Evolutionary conservation across 495 filamentous ascomycete species (phyloP).

Genomic region (Penicillium egyptiacum): DNA sequence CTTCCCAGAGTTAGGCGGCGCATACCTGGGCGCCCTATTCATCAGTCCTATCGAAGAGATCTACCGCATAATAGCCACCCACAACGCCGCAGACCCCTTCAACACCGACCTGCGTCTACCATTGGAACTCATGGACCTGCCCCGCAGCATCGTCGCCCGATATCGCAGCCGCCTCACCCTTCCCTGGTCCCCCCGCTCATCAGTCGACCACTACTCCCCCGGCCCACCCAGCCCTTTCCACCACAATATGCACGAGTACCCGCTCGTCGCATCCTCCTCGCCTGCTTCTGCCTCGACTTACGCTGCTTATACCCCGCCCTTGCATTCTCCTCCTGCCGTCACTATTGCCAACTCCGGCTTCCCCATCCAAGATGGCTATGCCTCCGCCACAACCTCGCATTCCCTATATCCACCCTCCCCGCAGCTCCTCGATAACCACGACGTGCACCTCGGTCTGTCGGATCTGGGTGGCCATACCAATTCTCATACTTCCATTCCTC

Average conservation of each 20-base stretch:
- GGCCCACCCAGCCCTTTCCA: constrained; percentile 42
- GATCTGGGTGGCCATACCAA: constrained; percentile 27
- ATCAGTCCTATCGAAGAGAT: constrained; percentile 77
- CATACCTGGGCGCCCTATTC: constrained; percentile 78
- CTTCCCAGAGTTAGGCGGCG: constrained; percentile 85
- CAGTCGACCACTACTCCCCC: constrained; percentile 41
- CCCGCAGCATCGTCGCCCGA: constrained; percentile 35
- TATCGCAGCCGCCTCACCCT: constrained; percentile 38
- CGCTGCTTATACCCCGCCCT: constrained; percentile 43
- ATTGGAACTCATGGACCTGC: constrained; percentile 41
- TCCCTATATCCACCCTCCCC: constrained; percentile 41
- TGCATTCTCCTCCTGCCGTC: constrained; percentile 44
- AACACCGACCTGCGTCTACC: constrained; percentile 38
- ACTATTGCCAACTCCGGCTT: constrained; percentile 41
- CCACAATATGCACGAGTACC: constrained; percentile 37
- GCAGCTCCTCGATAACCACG: constrained; percentile 38
- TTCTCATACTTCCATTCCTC: constrained; percentile 24
- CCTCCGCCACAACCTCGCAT: constrained; percentile 34
- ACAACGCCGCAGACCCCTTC: constrained; percentile 38
- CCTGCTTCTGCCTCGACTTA: constrained; percentile 43
- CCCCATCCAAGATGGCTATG: constrained; percentile 34
- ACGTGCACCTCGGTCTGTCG: constrained; percentile 28
- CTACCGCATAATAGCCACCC: constrained; percentile 51
- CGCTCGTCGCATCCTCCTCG: constrained; percentile 38
- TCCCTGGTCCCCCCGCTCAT: constrained; percentile 41